Evolutionary conservation across 2,329 filamentous ascomycete species (phyloP), one percentile per base, ranked within the genome.

Genomic region (Didymella sp.): DNA sequence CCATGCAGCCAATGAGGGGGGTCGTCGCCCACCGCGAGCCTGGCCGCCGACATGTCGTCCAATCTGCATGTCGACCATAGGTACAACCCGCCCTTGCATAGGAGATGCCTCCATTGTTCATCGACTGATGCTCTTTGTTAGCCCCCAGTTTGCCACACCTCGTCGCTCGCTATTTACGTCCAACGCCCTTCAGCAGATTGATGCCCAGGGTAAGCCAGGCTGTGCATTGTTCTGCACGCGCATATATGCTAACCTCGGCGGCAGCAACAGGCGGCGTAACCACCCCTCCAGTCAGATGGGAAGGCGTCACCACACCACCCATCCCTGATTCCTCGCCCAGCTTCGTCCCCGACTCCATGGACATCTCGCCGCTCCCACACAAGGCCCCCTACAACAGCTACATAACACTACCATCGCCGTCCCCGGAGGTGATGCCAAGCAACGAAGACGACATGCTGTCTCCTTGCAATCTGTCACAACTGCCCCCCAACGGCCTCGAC

Each of bases 1-100:
- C 84, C 69, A 78, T 90, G 69, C 92, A 91, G 73, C 85, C 89
- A 49, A 82, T 91, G 70, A 87, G 87, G 66, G 66, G 91, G 92
- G 45, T 96, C 93, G 19, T 99, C 95, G 54, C 95, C 95, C 6
- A 93, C 92, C 31, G 88, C 92, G 49, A 96, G 91, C 72, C 81
- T 99, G 67, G 94, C 93, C 38, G 93, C 92, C 60, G 95, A 99
- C 78, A 84, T 98, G 69, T 97, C 93, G 56, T 92, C 96, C 75
- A 99, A 98, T 81, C 96, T 98, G 76, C 90, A 94, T 74, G 90
- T 98, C 75, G 93, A 97, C 78, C 92, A 89, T 73, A 97, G 93
- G 94, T 97, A 82, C 67, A 43, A 22, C 31, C 53, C 49, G 62
- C 66, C 69, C 64, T 68, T 80, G 59, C 60, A 61, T 61, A 30